Evolutionary conservation across 768 basidiomycete genomes (phyloP).

Genomic region (Leccinum boreale): DNA sequence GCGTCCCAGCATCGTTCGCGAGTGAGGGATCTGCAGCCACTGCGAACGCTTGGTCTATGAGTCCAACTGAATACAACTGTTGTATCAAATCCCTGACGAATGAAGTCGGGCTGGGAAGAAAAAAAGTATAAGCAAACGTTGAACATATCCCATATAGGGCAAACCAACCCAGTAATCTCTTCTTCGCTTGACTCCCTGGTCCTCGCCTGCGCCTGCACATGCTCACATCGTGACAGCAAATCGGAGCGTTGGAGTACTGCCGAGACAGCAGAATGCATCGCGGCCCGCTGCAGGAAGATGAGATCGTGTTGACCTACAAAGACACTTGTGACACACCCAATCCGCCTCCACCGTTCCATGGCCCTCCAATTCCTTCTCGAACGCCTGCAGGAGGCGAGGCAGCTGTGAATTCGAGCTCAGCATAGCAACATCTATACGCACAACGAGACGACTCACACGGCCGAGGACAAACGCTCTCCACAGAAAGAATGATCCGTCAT

Average conservation of each 20-base stretch:
- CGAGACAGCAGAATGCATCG: constrained; percentile 50
- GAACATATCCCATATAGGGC: background rate
- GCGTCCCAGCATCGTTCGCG: constrained; percentile 44
- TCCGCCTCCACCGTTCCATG: constrained; percentile 49
- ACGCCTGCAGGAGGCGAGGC: constrained; percentile 53
- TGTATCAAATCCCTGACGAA: constrained; percentile 39
- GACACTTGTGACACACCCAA: constrained; percentile 44
- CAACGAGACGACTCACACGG: constrained; percentile 46
- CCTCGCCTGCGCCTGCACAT: constrained; percentile 36
- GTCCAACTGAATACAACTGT: constrained; percentile 48
- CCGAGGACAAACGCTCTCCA: constrained; percentile 75
- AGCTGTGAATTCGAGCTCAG: constrained; percentile 40
- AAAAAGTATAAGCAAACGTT: constrained; percentile 7
- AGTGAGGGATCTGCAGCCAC: constrained; percentile 50
- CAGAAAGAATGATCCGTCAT: constrained; percentile 36
- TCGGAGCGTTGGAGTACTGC: constrained; percentile 50
- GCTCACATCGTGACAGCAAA: constrained; percentile 54
- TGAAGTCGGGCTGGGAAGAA: constrained; percentile 17
- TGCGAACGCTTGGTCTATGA: constrained; percentile 54
- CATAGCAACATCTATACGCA: background rate
- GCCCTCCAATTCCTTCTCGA: constrained; percentile 52
- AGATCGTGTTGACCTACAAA: background rate
- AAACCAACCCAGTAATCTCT: constrained; percentile 18
- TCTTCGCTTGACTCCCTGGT: constrained; percentile 19
- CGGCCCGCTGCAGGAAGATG: constrained; percentile 31